Evolutionary conservation across 179 eudicot species (phyloP), one percentile per base, ranked within the genome.

Genomic region (Beta macrorhiza): DNA sequence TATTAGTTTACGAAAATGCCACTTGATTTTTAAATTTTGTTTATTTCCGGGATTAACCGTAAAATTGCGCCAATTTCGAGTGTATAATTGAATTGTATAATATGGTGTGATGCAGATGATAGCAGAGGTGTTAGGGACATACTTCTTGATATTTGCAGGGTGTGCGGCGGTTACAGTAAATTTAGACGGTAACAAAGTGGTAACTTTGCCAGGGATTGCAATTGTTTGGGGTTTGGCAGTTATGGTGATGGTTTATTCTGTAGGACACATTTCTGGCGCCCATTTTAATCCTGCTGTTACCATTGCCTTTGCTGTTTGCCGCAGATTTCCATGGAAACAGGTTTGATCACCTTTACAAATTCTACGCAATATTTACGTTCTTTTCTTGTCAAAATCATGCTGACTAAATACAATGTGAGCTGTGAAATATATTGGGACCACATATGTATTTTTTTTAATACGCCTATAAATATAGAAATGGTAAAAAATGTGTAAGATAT

Each of bases 281-380:
- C 98, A 95, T 88, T 87, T 95, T 16, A 95, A 95, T 72, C 98
- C 98, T 52, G 95, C 98, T 2, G 98, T 95, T 80, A 93, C 98
- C 81, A 78, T 93, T 79, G 98, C 98, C 71, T 95, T 95, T 61
- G 98, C 98, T 47, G 85, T 92, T 53, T 84, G 89, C 81, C 90
- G 91, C 5, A 90, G 93, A 58, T 89, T 95, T 53, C 98, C 98
- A 0, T 91, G 95, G 95, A 92, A 88, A 78, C 92, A 93, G 92
- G 98, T 94, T 70, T 65, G 15, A 45, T 49, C 0, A 0, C 12
- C 10, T 15, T 5, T 3, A 32, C 37, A 32, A 32, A 25, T 2
- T 25, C 25, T 32, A 32, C 37, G 37, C 37, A 32, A 32, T 32
- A 32, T 32, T 32, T 32, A 32, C 37, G 2, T 32, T 32, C 37